Conservation (phyloP, 768 basidiomycete genomes). For the Boletus patriciae region DNA sequence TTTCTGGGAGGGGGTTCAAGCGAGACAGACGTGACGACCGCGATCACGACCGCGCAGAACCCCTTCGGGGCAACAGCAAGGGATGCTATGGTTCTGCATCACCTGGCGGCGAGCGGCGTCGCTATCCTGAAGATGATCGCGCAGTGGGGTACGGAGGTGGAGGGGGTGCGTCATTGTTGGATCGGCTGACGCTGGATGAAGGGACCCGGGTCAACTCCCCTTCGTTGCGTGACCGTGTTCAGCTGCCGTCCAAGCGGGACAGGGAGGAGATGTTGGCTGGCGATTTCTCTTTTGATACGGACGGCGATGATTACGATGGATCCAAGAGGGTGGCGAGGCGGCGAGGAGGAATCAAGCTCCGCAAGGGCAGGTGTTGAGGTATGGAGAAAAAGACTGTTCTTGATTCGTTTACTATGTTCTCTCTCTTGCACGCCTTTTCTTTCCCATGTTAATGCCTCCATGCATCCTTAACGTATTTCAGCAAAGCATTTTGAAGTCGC, state of each 20-base stretch:
- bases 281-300: conserved; percentile 13
- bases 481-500: not conserved
- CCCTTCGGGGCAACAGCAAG: conserved; percentile 12
- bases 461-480: not conserved
- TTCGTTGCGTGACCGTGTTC: conserved; percentile 41
- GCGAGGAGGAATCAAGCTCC: conserved; percentile 20
- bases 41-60: conserved; percentile 23
- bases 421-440: not conserved
- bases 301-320: conserved; percentile 26
- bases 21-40: conserved; percentile 23
- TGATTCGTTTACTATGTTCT: not conserved
- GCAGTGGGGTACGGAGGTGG: not conserved
- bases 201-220: conserved; percentile 10
- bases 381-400: not conserved
- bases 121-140: conserved; percentile 16
- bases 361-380: conserved; percentile 22
- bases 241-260: conserved; percentile 35
- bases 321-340: conserved; percentile 22
- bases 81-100: conserved; percentile 9
- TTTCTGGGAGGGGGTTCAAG: conserved; percentile 18
- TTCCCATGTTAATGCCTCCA: not conserved
- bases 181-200: conserved; percentile 36
- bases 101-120: conserved; percentile 17
- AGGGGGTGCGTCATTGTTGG: conserved; percentile 38
- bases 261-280: conserved; percentile 28